Evolutionary conservation across 208 protist genomes (phyloP).

Genomic region (Trypanosomatidae sp.): DNA sequence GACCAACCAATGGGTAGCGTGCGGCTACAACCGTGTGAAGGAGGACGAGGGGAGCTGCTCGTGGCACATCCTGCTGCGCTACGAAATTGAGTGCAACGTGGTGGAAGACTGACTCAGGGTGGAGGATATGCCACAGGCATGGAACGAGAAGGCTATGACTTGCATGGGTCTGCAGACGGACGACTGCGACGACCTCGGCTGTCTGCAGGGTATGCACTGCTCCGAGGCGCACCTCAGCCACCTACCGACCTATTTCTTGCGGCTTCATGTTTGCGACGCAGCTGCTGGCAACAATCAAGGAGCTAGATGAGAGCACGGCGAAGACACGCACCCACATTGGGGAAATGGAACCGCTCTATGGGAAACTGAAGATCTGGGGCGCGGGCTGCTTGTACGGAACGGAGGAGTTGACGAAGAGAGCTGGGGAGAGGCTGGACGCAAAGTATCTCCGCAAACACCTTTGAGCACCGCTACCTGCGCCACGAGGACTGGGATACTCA

Average conservation of each 20-base stretch:
- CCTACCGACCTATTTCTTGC: slow-evolving; percentile 76
- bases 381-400: slow-evolving; percentile 19
- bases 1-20: slow-evolving; percentile 2
- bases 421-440: too few species aligned
- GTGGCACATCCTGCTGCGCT: slow-evolving; percentile 85
- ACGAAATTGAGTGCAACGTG: slow-evolving; percentile 80
- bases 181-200: slow-evolving; percentile 48
- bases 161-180: slow-evolving; percentile 78
- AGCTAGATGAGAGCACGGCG: slow-evolving; percentile 25
- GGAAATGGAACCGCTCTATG: too few species aligned
- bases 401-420: background rate
- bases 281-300: slow-evolving; percentile 58
- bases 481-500: slow-evolving; percentile 23
- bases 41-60: slow-evolving; percentile 89
- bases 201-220: slow-evolving; percentile 92
- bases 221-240: slow-evolving; percentile 1
- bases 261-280: slow-evolving; percentile 82
- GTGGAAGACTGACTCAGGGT: slow-evolving; percentile 69
- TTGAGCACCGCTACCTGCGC: too few species aligned
- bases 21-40: slow-evolving; percentile 71
- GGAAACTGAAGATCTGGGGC: too few species aligned
- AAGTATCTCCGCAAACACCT: too few species aligned
- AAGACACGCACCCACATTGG: too few species aligned
- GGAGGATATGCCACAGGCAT: slow-evolving; percentile 66
- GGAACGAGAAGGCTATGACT: slow-evolving; percentile 85